A percentile compares a stretch with the other conserved stretches of the same genome.
Evolutionary conservation across 2,329 filamentous ascomycete species (phyloP).

Genomic region (Plectosphaerella sp.): DNA sequence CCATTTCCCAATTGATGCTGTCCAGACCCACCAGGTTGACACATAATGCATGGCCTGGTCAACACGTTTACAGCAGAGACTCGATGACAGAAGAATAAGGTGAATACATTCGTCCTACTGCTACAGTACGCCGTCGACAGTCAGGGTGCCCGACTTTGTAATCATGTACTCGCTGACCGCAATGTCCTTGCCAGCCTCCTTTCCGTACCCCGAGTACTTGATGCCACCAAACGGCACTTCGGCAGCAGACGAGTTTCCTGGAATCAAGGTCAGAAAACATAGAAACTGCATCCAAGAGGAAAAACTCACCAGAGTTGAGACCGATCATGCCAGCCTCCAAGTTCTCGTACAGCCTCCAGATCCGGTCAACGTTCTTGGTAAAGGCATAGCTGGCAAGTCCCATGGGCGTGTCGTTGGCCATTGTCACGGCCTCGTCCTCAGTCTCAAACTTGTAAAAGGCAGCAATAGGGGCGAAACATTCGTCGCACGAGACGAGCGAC

Average conservation of each 20-base stretch:
- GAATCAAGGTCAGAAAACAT: neutral
- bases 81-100: neutral
- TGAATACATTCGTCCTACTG: neutral
- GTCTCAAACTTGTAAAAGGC: conserved; percentile 66
- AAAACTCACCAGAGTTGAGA: conserved; percentile 47
- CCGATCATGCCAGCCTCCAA: conserved; percentile 65
- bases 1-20: too few species aligned
- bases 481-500: conserved; percentile 65
- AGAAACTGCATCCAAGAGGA: neutral
- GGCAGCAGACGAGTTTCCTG: conserved; percentile 23
- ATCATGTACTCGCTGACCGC: conserved; percentile 41
- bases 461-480: conserved; percentile 74
- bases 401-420: conserved; percentile 65
- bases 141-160: conserved; percentile 39
- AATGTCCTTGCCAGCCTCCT: conserved; percentile 42
- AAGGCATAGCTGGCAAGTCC: conserved; percentile 75
- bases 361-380: conserved; percentile 37
- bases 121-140: conserved; percentile 19
- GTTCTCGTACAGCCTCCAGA: conserved; percentile 39
- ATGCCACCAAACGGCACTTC: conserved; percentile 44
- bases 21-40: too few species aligned
- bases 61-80: too few species aligned
- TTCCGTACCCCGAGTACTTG: conserved; percentile 42
- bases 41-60: too few species aligned
- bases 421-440: conserved; percentile 64